phyloP scores from a whole-genome alignment of 257 asterid genomes.

The Solanum paucissectum region DNA sequence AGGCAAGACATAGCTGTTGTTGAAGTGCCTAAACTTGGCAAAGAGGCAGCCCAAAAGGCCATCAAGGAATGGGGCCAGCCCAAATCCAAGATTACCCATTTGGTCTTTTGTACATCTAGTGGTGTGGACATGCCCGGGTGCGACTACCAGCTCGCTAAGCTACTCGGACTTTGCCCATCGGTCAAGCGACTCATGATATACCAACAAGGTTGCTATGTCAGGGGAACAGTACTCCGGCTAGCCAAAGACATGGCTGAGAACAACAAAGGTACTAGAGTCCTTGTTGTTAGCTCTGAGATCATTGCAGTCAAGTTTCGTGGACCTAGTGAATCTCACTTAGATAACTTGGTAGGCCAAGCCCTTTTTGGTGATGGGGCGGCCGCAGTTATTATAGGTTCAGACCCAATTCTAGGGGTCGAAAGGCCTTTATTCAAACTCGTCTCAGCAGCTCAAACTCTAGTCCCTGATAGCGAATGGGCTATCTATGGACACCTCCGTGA shows the following conservation, averaged over 20 bases:
- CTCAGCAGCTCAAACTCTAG: slow-evolving; percentile 43
- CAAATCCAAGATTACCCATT: slow-evolving; percentile 64
- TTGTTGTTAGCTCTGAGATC: slow-evolving; percentile 58
- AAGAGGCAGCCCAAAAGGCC: slow-evolving; percentile 76
- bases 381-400: slow-evolving; percentile 38
- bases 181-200: slow-evolving; percentile 67
- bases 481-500: slow-evolving; percentile 50
- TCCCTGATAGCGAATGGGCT: slow-evolving; percentile 45
- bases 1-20: too few relatives aligned
- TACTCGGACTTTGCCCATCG: slow-evolving; percentile 60
- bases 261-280: slow-evolving; percentile 50
- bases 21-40: slow-evolving; percentile 73
- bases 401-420: slow-evolving; percentile 35
- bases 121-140: slow-evolving; percentile 91
- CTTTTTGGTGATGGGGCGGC: slow-evolving; percentile 58
- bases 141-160: slow-evolving; percentile 70
- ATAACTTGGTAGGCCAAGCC: slow-evolving; percentile 48
- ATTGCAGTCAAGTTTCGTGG: slow-evolving; percentile 52
- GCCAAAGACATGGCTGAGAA: slow-evolving; percentile 81
- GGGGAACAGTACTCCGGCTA: slow-evolving; percentile 58
- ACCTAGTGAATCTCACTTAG: slow-evolving; percentile 41
- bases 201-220: slow-evolving; percentile 73
- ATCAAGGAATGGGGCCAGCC: slow-evolving; percentile 87
- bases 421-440: slow-evolving; percentile 44
- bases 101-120: slow-evolving; percentile 67